Base-by-base conservation (phyloP, 2,329 filamentous ascomycete genomes). In the Pseudocercospora ulei region DNA sequence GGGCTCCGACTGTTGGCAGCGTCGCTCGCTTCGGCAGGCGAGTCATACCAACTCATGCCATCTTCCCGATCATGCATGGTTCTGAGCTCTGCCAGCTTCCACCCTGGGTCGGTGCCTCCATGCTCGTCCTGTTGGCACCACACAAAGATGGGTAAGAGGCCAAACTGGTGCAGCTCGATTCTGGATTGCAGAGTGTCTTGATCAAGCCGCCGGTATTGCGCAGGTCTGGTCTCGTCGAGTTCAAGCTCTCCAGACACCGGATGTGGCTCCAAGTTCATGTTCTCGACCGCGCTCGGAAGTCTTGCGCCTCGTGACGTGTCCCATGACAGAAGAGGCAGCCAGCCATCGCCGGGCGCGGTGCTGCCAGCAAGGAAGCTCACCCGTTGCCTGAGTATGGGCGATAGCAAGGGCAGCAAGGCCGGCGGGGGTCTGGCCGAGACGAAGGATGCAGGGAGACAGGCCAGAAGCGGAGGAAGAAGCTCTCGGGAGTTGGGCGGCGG, bases 171-270 rank as follows among this genome's bases (percentile, higher is more conserved):
- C 16, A 86, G 62, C 2, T 72, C 69, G 4, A 82, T 67, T 18
- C 81, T 66, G 3, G 76, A 70, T 52, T 87, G 79, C 35, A 87
- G 60, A 0, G 82, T 90, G 62, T 90, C 83, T 28, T 72, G 63
- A 53, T 90, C 83, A 22, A 83, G 58, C n/a, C 81, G 69, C 43
- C 74, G 68, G 62, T 78, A 88, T 37, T 72, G 69, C 20, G 74
- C 65, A 17, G 70, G 67, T 43, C 75, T 67, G 5, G 75, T 70
- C 40, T 84, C 79, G 40, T 82, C 77, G 12, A 87, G 62, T 62
- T 88, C 82, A 38, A 88, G 73, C 59, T 87, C 82, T 38, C 82
- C 82, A 2, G 80, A 85, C 3, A 80, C 75, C 2, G 83, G 83
- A 54, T 90, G 83, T n/a, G 81, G 80, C 58, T 87, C 80, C 19